phyloP scores from a whole-genome alignment of 306 rosid genomes.

The Argentina anserina region DNA sequence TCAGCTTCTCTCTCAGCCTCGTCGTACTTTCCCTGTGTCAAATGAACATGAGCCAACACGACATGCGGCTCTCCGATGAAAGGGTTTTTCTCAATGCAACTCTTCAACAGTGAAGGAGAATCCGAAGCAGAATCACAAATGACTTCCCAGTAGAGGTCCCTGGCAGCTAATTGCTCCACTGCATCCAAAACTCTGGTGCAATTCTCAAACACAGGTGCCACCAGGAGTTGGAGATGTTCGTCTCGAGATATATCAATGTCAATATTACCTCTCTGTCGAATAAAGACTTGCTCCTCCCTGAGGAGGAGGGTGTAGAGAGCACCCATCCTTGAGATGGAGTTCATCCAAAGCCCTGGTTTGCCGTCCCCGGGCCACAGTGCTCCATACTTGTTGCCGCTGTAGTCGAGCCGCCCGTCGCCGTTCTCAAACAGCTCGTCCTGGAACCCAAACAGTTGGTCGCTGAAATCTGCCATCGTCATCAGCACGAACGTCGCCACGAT shows the following conservation, averaged over 20 bases:
- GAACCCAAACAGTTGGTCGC: slow-evolving; percentile 69
- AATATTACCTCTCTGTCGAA: slow-evolving; percentile 27
- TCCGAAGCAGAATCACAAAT: slow-evolving; percentile 27
- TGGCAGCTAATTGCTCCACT: slow-evolving; percentile 61
- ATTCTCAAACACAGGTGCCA: slow-evolving; percentile 65
- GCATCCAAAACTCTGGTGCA: slow-evolving; percentile 61
- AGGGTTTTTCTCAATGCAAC: slow-evolving; percentile 57
- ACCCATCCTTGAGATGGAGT: slow-evolving; percentile 70
- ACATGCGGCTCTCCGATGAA: slow-evolving; percentile 80
- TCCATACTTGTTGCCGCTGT: slow-evolving; percentile 48
- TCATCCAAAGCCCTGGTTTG: slow-evolving; percentile 86
- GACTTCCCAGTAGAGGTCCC: slow-evolving; percentile 83
- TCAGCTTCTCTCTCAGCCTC: slow-evolving; percentile 67
- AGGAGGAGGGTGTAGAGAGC: slow-evolving; percentile 52
- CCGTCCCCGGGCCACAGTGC: slow-evolving; percentile 77
- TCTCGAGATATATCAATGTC: slow-evolving; percentile 22
- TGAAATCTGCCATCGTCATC: slow-evolving; percentile 88
- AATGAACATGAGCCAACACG: slow-evolving; percentile 55
- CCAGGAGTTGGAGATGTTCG: slow-evolving; percentile 51
- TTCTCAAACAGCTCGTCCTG: slow-evolving; percentile 66
- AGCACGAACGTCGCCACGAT: slow-evolving; percentile 56
- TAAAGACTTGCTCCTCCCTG: slow-evolving; percentile 69
- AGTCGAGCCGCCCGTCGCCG: slow-evolving; percentile 50
- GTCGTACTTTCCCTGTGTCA: slow-evolving; percentile 51
- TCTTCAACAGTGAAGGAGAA: slow-evolving; percentile 22